Base-by-base conservation (phyloP, 2,329 filamentous ascomycete species). In the Catunica adiposa region DNA sequence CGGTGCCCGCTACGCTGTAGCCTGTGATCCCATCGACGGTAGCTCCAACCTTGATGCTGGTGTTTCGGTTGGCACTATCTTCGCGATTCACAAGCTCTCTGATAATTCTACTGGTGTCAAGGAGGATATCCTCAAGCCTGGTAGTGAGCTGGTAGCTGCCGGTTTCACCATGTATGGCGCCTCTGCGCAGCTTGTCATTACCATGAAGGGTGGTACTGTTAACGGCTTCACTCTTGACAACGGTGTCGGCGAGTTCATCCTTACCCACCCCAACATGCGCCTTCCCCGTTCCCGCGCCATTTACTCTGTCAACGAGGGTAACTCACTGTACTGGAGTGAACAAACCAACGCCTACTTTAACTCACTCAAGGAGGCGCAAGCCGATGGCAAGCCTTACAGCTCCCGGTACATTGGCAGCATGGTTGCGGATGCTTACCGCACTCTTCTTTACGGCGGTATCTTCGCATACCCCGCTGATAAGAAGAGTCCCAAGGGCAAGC, bases 131-230 rank as follows among this genome's bases (percentile, higher is more conserved):
- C 78, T 97, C 59, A 83, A 82, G 69, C 86, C 92, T 1, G 92
- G 92, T 56, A 90, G 86, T 1, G 89, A 96, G 70, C 80, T 97
- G 62, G 79, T 97, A 20, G 90, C 92, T 37, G 83, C 87, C 22
- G 92, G 92, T n/a, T 98, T 98, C 78, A 98, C 92, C 70, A 98
- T 98, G 92, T 98, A 98, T 72, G 92, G 92, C 66, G 92, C 92
- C 62, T 96, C 89, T 2, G 83, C 92, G 3, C 90, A 97, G 73
- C 78, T 98, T 48, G 92, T 98, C 64, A 85, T 98, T 66, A 98
- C 92, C 62, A 96, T 97, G 89, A 86, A 84, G 71, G 87, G 83
- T 62, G 86, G 89, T 61, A 79, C 73, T 60, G 92, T 98, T 70
- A 96, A 97, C 71, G 92, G 92, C 64, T 98, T 98, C 77, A 98